Percentiles rank a stretch among this genome's conserved stretches.
Conservation (phyloP, 1,139 yeast genomes). For the Yamadazyma trypodendri region DNA sequence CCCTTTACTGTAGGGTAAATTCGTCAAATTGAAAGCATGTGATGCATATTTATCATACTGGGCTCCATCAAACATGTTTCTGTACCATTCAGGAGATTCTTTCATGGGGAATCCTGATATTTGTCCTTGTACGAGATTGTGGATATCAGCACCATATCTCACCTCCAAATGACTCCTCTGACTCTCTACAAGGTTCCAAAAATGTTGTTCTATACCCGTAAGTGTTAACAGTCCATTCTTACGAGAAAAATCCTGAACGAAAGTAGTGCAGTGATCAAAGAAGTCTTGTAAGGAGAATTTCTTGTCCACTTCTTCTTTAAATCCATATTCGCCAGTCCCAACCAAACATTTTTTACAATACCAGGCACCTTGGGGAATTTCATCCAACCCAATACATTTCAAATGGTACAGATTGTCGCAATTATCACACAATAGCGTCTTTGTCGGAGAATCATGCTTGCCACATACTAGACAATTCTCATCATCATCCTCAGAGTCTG, state of each 20-base stretch:
- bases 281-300: constrained; percentile 64
- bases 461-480: constrained; percentile 57
- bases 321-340: constrained; percentile 89
- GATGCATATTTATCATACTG: constrained; percentile 36
- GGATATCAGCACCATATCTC: constrained; percentile 78
- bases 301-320: constrained; percentile 64
- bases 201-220: constrained; percentile 50
- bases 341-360: constrained; percentile 78
- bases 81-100: constrained; percentile 27
- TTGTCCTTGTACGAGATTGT: constrained; percentile 57
- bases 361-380: constrained; percentile 65
- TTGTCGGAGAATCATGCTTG: constrained; percentile 45
- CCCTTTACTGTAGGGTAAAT: constrained; percentile 63
- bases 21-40: constrained; percentile 69
- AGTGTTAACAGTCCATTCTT: constrained; percentile 33
- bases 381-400: constrained; percentile 50
- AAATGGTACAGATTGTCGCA: constrained; percentile 71
- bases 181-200: constrained; percentile 57
- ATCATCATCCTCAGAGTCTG: constrained; percentile 32
- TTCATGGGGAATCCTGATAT: constrained; percentile 66
- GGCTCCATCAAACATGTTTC: constrained; percentile 20
- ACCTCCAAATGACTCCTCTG: constrained; percentile 52
- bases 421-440: constrained; percentile 65
- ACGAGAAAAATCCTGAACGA: constrained; percentile 38
- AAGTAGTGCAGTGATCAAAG: constrained; percentile 53